Percentiles rank a stretch among this genome's conserved stretches.
phyloP scores from a whole-genome alignment of 768 basidiomycete genomes.

The Nidularia pulvinata region DNA sequence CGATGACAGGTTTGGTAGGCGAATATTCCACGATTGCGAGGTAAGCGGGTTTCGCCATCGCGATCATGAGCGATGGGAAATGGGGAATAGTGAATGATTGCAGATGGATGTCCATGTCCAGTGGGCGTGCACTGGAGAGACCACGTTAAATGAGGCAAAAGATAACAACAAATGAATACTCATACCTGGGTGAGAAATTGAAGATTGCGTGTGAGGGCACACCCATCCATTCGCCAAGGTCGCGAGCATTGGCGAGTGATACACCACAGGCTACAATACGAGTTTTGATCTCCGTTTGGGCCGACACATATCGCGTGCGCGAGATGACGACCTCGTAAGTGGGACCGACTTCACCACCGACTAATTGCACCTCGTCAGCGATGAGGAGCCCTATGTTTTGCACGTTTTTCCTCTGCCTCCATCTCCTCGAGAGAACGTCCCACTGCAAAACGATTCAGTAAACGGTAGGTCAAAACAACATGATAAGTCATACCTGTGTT shows the following conservation, averaged over 20 bases:
- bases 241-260: conserved; percentile 93
- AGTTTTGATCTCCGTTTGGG: conserved; percentile 90
- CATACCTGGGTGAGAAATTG: conserved; percentile 93
- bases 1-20: conserved; percentile 80
- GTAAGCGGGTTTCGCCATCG: conserved; percentile 99
- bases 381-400: conserved; percentile 92
- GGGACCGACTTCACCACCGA: conserved; percentile 94
- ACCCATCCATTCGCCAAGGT: conserved; percentile 98
- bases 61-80: conserved; percentile 97
- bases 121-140: conserved; percentile 77
- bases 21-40: conserved; percentile 90
- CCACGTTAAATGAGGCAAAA: conserved; percentile 2
- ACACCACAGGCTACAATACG: conserved; percentile 95
- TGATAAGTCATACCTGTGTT: conserved; percentile 58
- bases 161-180: neutral
- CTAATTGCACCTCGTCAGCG: conserved; percentile 93
- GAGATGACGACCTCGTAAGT: conserved; percentile 98
- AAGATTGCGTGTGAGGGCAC: conserved; percentile 93
- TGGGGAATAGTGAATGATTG: conserved; percentile 97
- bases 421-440: conserved; percentile 93
- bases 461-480: conserved; percentile 1
- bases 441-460: conserved; percentile 49
- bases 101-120: conserved; percentile 97
- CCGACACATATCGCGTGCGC: conserved; percentile 94
- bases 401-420: conserved; percentile 97